A percentile compares a stretch with the other conserved stretches of the same genome.
phyloP scores from a whole-genome alignment of 805 yeast species.

The Barnettozyma vustinii region DNA sequence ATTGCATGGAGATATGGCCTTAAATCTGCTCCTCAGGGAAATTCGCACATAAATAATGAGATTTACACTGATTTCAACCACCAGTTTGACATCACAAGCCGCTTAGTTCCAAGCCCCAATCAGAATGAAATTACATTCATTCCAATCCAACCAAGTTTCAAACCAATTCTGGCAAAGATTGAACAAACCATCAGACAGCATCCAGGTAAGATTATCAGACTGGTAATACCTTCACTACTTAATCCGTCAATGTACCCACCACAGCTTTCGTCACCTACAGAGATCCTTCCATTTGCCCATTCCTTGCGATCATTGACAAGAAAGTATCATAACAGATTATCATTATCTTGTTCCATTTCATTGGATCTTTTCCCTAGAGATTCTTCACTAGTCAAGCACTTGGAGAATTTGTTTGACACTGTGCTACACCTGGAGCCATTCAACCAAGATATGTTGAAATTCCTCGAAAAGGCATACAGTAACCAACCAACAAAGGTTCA shows the following conservation, averaged over 20 bases:
- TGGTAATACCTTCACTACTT: slow-evolving; percentile 70
- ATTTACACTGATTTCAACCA: slow-evolving; percentile 50
- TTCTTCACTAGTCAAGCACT: slow-evolving; percentile 38
- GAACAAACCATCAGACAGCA: slow-evolving; percentile 38
- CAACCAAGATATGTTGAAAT: slow-evolving; percentile 61
- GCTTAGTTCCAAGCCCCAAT: slow-evolving; percentile 61
- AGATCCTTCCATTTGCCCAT: slow-evolving; percentile 56
- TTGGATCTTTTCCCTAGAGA: slow-evolving; percentile 61
- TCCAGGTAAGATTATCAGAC: slow-evolving; percentile 47
- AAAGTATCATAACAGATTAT: slow-evolving; percentile 39
- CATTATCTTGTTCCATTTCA: slow-evolving; percentile 52
- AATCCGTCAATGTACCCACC: slow-evolving; percentile 74
- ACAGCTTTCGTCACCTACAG: slow-evolving; percentile 36
- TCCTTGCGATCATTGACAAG: slow-evolving; percentile 50
- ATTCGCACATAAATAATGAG: slow-evolving; percentile 23
- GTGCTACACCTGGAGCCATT: slow-evolving; percentile 78
- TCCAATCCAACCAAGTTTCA: slow-evolving; percentile 30
- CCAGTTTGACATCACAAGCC: slow-evolving; percentile 74
- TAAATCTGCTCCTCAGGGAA: slow-evolving; percentile 29
- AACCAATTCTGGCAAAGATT: slow-evolving; percentile 35
- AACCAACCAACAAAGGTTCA: slow-evolving; percentile 70
- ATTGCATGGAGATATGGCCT: slow-evolving; percentile 93
- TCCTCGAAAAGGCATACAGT: slow-evolving; percentile 64
- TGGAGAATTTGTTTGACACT: slow-evolving; percentile 60
- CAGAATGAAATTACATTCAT: slow-evolving; percentile 56